These are phyloP conservation scores for Daedalea quercina DNA, from an alignment of 768 basidiomycete species.

Conservation along the genomic window DNA sequence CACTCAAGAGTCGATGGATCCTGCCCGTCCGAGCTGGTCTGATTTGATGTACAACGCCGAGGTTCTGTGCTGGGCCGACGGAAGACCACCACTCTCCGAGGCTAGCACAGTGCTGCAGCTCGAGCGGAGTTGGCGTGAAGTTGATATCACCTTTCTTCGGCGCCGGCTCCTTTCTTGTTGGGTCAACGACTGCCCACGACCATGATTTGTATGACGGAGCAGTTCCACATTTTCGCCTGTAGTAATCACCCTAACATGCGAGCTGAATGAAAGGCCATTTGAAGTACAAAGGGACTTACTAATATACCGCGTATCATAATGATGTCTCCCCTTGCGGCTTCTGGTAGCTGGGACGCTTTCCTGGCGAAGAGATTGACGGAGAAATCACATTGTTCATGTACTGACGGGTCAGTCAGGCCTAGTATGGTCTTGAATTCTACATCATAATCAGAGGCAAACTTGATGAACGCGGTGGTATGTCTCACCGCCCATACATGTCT, in stretches of 20 bases:
- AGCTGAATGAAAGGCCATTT: neutral
- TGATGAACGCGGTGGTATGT: neutral
- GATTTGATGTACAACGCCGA: conserved; percentile 8
- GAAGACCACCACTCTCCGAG: conserved; percentile 25
- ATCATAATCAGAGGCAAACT: neutral
- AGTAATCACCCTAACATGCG: conserved; percentile 27
- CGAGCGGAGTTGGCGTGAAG: conserved; percentile 11
- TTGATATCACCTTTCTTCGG: conserved; percentile 1
- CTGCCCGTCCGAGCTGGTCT: conserved; percentile 1
- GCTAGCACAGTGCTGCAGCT: conserved; percentile 16
- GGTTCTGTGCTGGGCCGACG: conserved; percentile 5
- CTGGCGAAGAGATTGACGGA: conserved; percentile 46
- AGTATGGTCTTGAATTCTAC: conserved; percentile 43
- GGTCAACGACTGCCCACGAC: conserved; percentile 51
- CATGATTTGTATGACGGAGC: conserved; percentile 40
- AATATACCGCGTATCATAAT: conserved; percentile 12
- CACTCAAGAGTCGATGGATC: conserved; percentile 17
- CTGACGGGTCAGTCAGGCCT: conserved; percentile 47
- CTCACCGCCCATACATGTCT: conserved; percentile 24
- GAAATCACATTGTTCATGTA: conserved; percentile 30
- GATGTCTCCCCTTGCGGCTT: conserved; percentile 40
- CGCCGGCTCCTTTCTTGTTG: conserved; percentile 25
- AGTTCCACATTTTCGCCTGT: conserved; percentile 28
- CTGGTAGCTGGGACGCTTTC: conserved; percentile 44
- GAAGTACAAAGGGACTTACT: conserved; percentile 3